These are phyloP conservation scores for Coffea canephora DNA, from an alignment of 257 asterid genomes.

Conservation along the genomic window DNA sequence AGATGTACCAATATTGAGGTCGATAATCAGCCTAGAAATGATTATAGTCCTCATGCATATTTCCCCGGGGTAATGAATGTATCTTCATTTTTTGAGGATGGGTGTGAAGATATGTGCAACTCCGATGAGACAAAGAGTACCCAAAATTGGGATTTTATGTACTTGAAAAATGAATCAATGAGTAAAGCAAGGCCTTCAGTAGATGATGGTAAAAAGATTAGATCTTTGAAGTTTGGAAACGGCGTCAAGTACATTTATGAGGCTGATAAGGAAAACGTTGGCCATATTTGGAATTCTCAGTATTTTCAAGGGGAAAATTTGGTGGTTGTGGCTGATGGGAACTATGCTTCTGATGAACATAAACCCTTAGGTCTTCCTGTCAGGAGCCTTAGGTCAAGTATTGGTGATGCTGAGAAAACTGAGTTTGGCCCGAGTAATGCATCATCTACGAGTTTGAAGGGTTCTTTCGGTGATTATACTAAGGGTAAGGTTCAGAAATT, in stretches of 20 bases:
- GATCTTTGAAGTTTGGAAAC: conserved; percentile 31
- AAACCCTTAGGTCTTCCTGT: conserved; percentile 77
- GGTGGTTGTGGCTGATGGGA: conserved; percentile 54
- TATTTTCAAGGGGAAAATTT: conserved; percentile 47
- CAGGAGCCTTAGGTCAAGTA: conserved; percentile 63
- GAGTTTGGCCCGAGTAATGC: conserved; percentile 21
- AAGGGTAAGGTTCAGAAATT: conserved; percentile 33
- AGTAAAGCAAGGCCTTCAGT: conserved; percentile 25
- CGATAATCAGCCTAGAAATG: conserved; percentile 29
- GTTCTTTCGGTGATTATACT: conserved; percentile 19
- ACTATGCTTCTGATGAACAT: conserved; percentile 37
- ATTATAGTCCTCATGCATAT: conserved; percentile 27
- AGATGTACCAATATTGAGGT: conserved; percentile 30
- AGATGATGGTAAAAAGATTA: conserved; percentile 29
- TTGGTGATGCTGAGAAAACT: conserved; percentile 29
- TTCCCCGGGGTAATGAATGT: conserved; percentile 53
- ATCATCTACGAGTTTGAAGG: conserved; percentile 22
- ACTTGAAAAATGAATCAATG: conserved; percentile 11
- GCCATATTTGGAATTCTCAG: conserved; percentile 42
- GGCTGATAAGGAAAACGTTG: conserved; percentile 23
- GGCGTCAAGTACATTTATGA: conserved; percentile 22
- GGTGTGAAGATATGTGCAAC: conserved; percentile 45
- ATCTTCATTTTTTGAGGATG: conserved; percentile 57
- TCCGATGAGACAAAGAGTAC: conserved; percentile 37
- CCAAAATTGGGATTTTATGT: conserved; percentile 29